Evolutionary conservation across 2,329 filamentous ascomycete species (phyloP), one percentile per base, ranked within the genome.

Genomic region (Hypoxylon sp.): DNA sequence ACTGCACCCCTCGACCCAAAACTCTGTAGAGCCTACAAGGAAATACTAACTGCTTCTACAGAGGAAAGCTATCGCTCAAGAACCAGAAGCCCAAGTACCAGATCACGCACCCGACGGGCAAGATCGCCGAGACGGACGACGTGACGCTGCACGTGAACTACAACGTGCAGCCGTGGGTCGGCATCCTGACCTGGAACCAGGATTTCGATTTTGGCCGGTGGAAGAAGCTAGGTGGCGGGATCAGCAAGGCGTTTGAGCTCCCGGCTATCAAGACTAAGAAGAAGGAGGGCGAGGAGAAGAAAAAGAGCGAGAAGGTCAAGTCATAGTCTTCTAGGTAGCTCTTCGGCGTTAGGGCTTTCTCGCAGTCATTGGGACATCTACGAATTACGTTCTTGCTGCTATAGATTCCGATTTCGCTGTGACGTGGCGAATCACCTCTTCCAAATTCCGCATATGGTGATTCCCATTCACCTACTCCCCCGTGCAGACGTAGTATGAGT

Each of bases 131-230:
- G 76, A 85, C 89, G 53, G 83, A 87, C 55, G 90, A 96, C 78
- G 93, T 95, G 62, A 90, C 88, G 31, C 84, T 99, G 69, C 89
- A 91, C 75, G 84, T 98, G 58, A 91, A 96, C 77, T 99, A 97
- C 89, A 98, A 98, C 82, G 92, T 98, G 67, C 96, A 99, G 85
- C 96, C 96, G 32, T 98, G 95, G 93, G 93, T 99, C 10, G 96
- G 96, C 13, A 82, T 91, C 57, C 81, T 98, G 79, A 92, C 92
- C 46, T 99, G 96, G 96, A 91, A 92, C 76, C 84, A 89, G 69
- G 80, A 84, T 69, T 73, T 77, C 46, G 84, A 87, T 71, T 80
- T 87, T 62, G 87, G 87, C 8, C 79, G 82, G 54, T 94, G 92
- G 92, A 86, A 89, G 81, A 84, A 82, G 59, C 75, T 94, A 68